Base-by-base conservation (phyloP, 2,329 filamentous ascomycete species). In the Myriosclerotinia curreyana region DNA sequence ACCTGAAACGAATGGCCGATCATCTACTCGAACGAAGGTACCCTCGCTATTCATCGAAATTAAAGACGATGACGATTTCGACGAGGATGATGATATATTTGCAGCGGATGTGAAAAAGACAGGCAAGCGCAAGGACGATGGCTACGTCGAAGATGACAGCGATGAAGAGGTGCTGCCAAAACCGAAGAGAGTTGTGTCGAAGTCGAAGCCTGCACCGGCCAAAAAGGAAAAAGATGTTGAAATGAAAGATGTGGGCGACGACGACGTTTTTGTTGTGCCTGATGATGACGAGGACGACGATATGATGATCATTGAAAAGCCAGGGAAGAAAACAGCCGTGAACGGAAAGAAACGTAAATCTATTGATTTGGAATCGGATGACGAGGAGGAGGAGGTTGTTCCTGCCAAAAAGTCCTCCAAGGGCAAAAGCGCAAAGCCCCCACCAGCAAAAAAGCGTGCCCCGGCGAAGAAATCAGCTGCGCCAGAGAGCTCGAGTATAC, bases 11-110 rank as follows among this genome's bases (percentile, higher is more conserved):
- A 70, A 67, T 46, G 62, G 68, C 20, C 65, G 74, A 56, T 70
- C 71, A 20, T 68, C 72, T 14, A 65, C 74, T 20, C 70, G 69
- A 12, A 75, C 72, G 63, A 71, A 71, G 65, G 66, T 65, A 9
- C 50, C 66, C 14, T 66, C 61, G 25, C 68, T 69, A 36, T 70
- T 72, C 48, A 69, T 64, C 5, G 66, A 71, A 44, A 44, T 66
- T 15, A 53, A 70, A 12, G 68, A 83, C 44, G 81, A 84, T 44
- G 82, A 86, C 65, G 81, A 82, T 11, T 82, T 85, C 70, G 77
- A 89, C 69, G 84, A 91, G 25, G 88, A 90, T 61, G 89, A 92
- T 68, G 93, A 96, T 70, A 92, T 96, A 25, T 93, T 93, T 75
- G 89, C 88, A 17, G 87, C 89, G 5, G 86, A 91, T 68, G 83